These are phyloP conservation scores for Neurospora crassa DNA, from an alignment of 2,329 filamentous ascomycete species.

Conservation along the genomic window DNA sequence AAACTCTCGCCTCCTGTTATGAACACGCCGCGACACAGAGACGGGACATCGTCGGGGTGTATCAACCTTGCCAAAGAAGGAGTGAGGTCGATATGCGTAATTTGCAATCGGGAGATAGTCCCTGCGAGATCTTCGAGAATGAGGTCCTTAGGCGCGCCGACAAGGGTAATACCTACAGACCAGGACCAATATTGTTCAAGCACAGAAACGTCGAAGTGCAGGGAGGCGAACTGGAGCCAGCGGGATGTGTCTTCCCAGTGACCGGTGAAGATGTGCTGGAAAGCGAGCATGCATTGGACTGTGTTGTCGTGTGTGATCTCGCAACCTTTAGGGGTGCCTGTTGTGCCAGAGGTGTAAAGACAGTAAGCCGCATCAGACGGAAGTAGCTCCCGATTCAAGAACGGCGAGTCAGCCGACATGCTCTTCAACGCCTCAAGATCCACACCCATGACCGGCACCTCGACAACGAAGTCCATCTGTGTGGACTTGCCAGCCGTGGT, in stretches of 20 bases:
- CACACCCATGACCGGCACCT: conserved; percentile 25
- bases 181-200: conserved; percentile 94
- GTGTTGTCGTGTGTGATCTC: conserved; percentile 82
- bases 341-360: conserved; percentile 81
- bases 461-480: conserved; percentile 24
- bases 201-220: conserved; percentile 91
- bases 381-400: conserved; percentile 24
- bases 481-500: conserved; percentile 29
- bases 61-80: conserved; percentile 75
- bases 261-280: conserved; percentile 64
- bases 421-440: conserved; percentile 22
- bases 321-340: conserved; percentile 78
- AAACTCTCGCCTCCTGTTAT: conserved; percentile 87
- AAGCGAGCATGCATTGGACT: conserved; percentile 82
- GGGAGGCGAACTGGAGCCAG: conserved; percentile 88
- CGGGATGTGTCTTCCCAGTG: conserved; percentile 66
- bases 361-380: conserved; percentile 64
- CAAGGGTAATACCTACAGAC: conserved; percentile 79
- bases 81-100: conserved; percentile 88
- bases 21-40: conserved; percentile 72
- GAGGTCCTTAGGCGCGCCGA: conserved; percentile 72
- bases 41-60: conserved; percentile 71
- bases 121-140: conserved; percentile 74
- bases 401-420: conserved; percentile 16
- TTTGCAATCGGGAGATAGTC: conserved; percentile 59